Percentiles rank a stretch among this genome's conserved stretches.
phyloP scores from a whole-genome alignment of 805 yeast species.

The Candida palmyrensis region DNA sequence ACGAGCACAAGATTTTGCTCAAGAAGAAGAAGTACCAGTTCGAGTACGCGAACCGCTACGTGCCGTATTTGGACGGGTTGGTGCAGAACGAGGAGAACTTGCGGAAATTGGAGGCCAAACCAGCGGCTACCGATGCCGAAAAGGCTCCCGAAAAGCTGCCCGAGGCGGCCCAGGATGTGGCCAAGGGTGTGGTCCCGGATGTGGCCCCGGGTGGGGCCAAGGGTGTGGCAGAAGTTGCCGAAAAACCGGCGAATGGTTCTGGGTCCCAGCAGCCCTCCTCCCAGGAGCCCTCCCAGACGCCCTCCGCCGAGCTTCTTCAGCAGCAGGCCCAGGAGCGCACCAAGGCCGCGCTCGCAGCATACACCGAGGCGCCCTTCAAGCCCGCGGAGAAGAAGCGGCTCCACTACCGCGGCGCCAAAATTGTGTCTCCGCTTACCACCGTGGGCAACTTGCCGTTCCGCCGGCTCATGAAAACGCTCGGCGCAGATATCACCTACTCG shows the following conservation, averaged over 20 bases:
- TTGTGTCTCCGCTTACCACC: slow-evolving; percentile 93
- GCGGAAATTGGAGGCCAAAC: slow-evolving; percentile 32
- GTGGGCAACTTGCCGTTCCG: slow-evolving; percentile 97
- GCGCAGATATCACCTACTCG: slow-evolving; percentile 89
- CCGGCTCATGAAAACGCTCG: slow-evolving; percentile 81
- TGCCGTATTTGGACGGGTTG: slow-evolving; percentile 60
- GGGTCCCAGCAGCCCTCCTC: too few species aligned
- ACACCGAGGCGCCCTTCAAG: slow-evolving; percentile 71
- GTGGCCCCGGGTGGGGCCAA: too few species aligned
- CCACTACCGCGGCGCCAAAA: slow-evolving; percentile 67
- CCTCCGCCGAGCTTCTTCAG: too few species aligned
- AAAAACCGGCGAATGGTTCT: too few species aligned
- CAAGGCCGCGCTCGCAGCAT: slow-evolving; percentile 41
- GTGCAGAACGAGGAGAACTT: slow-evolving; percentile 39
- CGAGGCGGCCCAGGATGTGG: slow-evolving; percentile 11
- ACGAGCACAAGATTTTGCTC: slow-evolving; percentile 41
- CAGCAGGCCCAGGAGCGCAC: slow-evolving; percentile 1
- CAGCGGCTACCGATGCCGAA: slow-evolving; percentile 20
- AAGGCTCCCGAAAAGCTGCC: slow-evolving; percentile 23
- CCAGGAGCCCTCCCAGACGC: too few species aligned
- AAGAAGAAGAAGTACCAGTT: slow-evolving; percentile 62
- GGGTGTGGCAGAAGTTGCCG: slow-evolving; percentile 11
- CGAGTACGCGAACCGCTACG: slow-evolving; percentile 49
- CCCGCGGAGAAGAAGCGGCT: slow-evolving; percentile 78
- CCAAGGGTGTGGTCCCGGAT: too few species aligned